These are phyloP conservation scores for Dioszegia aurantiaca DNA, from an alignment of 768 basidiomycete genomes.

Conservation along the genomic window DNA sequence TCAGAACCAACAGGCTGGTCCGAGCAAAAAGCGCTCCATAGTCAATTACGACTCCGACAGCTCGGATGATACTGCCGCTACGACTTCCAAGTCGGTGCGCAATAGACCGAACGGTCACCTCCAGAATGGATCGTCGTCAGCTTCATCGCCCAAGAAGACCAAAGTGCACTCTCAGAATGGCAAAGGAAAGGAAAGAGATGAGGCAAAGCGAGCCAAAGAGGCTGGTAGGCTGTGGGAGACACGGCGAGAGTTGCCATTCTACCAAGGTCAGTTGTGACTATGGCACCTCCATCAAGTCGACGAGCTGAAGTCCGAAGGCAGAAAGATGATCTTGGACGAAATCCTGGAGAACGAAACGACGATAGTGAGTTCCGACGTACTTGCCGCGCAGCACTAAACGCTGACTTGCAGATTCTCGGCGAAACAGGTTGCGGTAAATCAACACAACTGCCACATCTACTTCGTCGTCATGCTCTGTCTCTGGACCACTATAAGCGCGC, in stretches of 20 bases:
- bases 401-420: slow-evolving; percentile 40
- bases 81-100: background rate
- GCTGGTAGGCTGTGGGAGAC: slow-evolving; percentile 37
- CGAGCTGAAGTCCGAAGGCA: slow-evolving; percentile 26
- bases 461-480: slow-evolving; percentile 33
- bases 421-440: slow-evolving; percentile 52
- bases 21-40: slow-evolving; percentile 7
- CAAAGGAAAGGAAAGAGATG: background rate
- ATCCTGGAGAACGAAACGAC: slow-evolving; percentile 48
- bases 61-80: background rate
- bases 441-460: slow-evolving; percentile 49
- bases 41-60: slow-evolving; percentile 9
- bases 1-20: background rate
- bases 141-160: background rate
- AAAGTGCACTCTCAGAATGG: background rate
- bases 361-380: slow-evolving; percentile 30
- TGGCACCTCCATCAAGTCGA: too few relatives aligned
- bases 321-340: slow-evolving; percentile 39
- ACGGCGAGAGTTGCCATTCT: slow-evolving; percentile 43
- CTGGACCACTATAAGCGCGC: slow-evolving; percentile 21
- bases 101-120: background rate
- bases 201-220: slow-evolving; percentile 12
- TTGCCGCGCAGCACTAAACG: background rate
- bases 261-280: slow-evolving; percentile 34
- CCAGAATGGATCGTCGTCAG: background rate